Conservation (phyloP, 371 early-diverging fungal species). For the Syncephalis fuscata region DNA sequence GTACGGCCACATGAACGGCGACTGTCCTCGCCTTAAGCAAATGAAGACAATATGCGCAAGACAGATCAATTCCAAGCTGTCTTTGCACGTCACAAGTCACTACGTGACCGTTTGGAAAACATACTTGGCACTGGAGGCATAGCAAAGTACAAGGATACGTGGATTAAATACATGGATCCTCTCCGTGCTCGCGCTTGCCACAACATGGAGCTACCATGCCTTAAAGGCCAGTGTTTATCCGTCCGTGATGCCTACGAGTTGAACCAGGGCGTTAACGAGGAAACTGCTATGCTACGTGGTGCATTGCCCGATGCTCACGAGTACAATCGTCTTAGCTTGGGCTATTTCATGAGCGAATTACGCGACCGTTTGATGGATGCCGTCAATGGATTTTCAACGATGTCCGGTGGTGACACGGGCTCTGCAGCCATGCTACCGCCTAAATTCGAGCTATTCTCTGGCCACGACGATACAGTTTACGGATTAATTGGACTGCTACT, state of each 20-base stretch:
- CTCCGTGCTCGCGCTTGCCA: constrained; percentile 30
- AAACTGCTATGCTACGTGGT: constrained; percentile 19
- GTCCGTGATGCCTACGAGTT: constrained; percentile 9
- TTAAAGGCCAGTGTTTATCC: constrained; percentile 15
- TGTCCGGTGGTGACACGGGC: background rate
- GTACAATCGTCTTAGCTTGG: constrained; percentile 17
- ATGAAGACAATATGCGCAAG: constrained; percentile 6
- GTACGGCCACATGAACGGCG: constrained; percentile 5
- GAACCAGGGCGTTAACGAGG: constrained; percentile 16
- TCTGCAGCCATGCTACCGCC: constrained; percentile 1
- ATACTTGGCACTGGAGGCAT: constrained; percentile 12
- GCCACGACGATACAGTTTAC: constrained; percentile 29
- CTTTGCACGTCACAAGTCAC: constrained; percentile 6
- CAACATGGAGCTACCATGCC: constrained; percentile 20
- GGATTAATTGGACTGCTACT: constrained; percentile 23
- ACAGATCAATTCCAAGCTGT: constrained; percentile 13
- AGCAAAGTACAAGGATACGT: constrained; percentile 6
- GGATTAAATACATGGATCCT: constrained; percentile 24
- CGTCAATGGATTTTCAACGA: constrained; percentile 3
- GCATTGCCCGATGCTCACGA: constrained; percentile 12
- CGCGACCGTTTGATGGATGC: constrained; percentile 18
- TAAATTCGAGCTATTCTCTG: constrained; percentile 26
- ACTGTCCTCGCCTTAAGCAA: constrained; percentile 18
- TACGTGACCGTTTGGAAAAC: constrained; percentile 10
- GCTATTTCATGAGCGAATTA: constrained; percentile 26